Conservation (phyloP, 495 filamentous ascomycete species). For the Tuber magnatum region DNA sequence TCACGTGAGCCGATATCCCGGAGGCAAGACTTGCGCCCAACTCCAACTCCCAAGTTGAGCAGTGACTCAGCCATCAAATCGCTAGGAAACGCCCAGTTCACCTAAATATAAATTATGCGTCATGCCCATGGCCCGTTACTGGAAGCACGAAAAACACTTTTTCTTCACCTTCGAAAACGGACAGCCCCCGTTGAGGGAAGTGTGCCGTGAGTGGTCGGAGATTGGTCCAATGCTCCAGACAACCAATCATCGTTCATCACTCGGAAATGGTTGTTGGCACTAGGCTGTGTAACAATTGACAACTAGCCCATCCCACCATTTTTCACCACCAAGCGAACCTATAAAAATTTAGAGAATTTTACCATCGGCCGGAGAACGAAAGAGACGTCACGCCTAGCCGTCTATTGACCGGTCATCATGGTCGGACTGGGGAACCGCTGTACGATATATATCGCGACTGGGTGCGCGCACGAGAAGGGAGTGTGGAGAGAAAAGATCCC, state of each 20-base stretch:
- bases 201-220: neutral
- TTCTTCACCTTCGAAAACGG: neutral
- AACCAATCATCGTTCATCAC: neutral
- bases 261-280: neutral
- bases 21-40: neutral
- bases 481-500: constrained; percentile 1
- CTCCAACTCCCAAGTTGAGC: neutral
- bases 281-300: neutral
- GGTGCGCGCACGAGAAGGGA: constrained; percentile 1
- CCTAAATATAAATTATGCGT: constrained; percentile 1
- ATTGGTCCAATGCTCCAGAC: neutral
- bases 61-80: neutral
- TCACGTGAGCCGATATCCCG: neutral
- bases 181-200: neutral
- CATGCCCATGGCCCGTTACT: constrained; percentile 3
- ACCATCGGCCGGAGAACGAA: neutral
- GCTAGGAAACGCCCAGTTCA: neutral
- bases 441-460: constrained; percentile 1
- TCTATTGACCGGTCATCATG: neutral
- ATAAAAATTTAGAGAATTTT: neutral
- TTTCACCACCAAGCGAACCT: neutral
- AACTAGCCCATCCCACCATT: neutral
- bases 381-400: neutral
- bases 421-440: neutral
- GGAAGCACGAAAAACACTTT: neutral